Base-by-base conservation (phyloP, 306 rosid genomes). In the Mimosa pudica region DNA sequence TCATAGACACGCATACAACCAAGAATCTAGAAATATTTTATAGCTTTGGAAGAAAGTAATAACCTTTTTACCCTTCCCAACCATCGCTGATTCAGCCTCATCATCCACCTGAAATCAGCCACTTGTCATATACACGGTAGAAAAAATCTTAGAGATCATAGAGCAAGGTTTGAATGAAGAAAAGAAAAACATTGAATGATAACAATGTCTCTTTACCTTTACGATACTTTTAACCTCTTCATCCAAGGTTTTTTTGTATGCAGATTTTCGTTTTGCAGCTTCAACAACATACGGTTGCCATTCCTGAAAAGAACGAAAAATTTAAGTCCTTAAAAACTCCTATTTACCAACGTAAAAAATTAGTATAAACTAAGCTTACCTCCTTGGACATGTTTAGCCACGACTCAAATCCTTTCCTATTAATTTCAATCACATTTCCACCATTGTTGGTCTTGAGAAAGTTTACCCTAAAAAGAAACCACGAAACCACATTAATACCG, bases 381-480 rank as follows among this genome's bases (percentile, higher is more conserved):
- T 80, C 76, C 11, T 80, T 13, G 11, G 87, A 62, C 94, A 92
- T 88, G 62, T 71, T 82, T 73, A 81, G 61, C 97, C 97, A 92
- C 32, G 44, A 63, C 64, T 84, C 88, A 69, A 82, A 84, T 73
- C 94, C 94, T n/a, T 68, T 73, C 65, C 82, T 80, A 74, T 89
- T 90, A 58, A 75, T 68, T 69, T 70, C 82, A 64, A 85, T 60
- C 70, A 57, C 47, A 73, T 71, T 55, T 20, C 73, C 76, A 36
- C 8, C 67, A 6, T 63, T 57, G 46, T 51, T 20, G 6, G 60
- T 60, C 85, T 71, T 80, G 70, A 49, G 32, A 75, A 85, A 87
- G 77, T 73, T 49, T 79, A 84, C 92, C 97, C 89, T 58, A 46
- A 14, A 48, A 60, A 14, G n/a, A 24, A 24, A 24, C 30, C 30